phyloP scores from a whole-genome alignment of 306 rosid genomes.

The Parietaria judaica region DNA sequence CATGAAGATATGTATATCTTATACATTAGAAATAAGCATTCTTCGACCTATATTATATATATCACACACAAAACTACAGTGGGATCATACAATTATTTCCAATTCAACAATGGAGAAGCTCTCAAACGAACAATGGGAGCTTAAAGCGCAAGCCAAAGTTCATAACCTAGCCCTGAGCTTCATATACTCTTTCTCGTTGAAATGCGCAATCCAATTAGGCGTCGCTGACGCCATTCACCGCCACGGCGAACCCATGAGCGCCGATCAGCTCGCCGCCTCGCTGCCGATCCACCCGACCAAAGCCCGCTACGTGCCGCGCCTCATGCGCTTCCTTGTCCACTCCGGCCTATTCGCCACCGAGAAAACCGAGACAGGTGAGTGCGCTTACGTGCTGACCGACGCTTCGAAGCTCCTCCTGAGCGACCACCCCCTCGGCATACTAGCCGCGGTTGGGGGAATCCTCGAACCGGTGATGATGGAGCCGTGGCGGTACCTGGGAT shows the following conservation, averaged over 20 bases:
- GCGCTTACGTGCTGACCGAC: constrained; percentile 33
- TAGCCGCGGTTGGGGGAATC: constrained; percentile 15
- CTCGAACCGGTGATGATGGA: neutral
- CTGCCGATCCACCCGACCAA: constrained; percentile 37
- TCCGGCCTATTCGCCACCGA: constrained; percentile 33
- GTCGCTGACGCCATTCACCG: constrained; percentile 23
- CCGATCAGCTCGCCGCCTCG: constrained; percentile 24
- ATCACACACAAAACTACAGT: no score
- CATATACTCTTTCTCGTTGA: constrained; percentile 22
- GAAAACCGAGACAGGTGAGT: constrained; percentile 5
- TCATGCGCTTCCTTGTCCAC: constrained; percentile 38
- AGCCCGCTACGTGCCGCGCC: constrained; percentile 16
- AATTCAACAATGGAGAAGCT: no score
- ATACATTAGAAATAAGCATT: no score
- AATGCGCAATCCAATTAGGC: constrained; percentile 27
- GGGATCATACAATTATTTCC: no score
- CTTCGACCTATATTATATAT: no score
- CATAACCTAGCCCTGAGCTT: constrained; percentile 16
- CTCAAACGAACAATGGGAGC: no score
- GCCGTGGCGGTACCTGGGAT: no score
- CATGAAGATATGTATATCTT: no score
- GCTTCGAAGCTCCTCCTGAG: constrained; percentile 37
- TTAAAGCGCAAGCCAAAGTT: constrained; percentile 27
- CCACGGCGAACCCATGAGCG: constrained; percentile 39
- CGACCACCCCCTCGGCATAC: constrained; percentile 14